Conservation (phyloP, 2,329 filamentous ascomycete species). For the Fusarium mundagurra region DNA sequence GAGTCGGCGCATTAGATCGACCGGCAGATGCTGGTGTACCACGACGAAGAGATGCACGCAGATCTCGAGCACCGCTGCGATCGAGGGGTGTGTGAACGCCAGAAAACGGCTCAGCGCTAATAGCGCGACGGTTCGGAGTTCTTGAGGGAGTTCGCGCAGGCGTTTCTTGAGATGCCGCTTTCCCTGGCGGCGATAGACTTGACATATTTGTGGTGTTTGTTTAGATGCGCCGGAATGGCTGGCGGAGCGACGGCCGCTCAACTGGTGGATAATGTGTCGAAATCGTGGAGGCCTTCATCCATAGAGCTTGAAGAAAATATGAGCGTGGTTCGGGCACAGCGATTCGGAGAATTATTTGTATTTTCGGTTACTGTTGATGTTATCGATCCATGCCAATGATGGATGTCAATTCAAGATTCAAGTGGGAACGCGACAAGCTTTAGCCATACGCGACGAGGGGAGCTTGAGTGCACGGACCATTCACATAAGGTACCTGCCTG, state of each 20-base stretch:
- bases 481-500: neutral
- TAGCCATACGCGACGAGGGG: conserved; percentile 21
- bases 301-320: neutral
- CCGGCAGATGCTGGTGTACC: conserved; percentile 58
- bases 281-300: neutral
- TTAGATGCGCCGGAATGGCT: conserved; percentile 8
- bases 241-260: neutral
- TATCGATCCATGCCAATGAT: conserved; percentile 34
- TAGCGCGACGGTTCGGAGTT: conserved; percentile 45
- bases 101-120: conserved; percentile 51
- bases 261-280: neutral
- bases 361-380: conserved; percentile 17
- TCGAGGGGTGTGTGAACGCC: conserved; percentile 57
- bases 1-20: conserved; percentile 60
- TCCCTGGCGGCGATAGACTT: conserved; percentile 22
- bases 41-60: conserved; percentile 52
- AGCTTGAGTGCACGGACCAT: conserved; percentile 20
- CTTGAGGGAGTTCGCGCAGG: conserved; percentile 33
- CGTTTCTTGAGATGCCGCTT: conserved; percentile 21
- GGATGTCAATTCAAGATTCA: conserved; percentile 7
- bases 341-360: neutral
- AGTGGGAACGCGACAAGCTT: conserved; percentile 29
- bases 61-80: conserved; percentile 48
- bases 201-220: conserved; percentile 29
- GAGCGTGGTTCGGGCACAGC: neutral